Evolutionary conservation across 148 eudicot genomes (phyloP).

Genomic region (Dysphania ambrosioides): DNA sequence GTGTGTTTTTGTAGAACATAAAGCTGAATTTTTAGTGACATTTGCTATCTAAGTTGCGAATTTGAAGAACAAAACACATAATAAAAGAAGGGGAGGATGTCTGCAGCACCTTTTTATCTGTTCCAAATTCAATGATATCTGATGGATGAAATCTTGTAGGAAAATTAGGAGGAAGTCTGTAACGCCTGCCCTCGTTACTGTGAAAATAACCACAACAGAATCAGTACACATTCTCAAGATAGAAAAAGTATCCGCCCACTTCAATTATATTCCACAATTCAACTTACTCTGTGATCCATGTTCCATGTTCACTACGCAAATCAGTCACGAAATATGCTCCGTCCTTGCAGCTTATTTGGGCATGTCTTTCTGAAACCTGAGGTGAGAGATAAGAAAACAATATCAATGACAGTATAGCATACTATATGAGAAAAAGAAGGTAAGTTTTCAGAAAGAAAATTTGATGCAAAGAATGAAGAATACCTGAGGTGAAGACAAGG

Average conservation of each 20-base stretch:
- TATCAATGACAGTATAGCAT: neutral
- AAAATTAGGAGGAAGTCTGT: conserved; percentile 64
- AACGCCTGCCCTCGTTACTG: conserved; percentile 79
- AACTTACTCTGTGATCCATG: conserved; percentile 77
- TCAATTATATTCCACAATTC: neutral
- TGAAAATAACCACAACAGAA: conserved; percentile 10
- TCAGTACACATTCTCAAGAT: neutral
- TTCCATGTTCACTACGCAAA: too few relatives aligned
- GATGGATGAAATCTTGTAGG: conserved; percentile 77
- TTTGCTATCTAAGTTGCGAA: neutral
- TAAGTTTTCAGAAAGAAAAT: neutral
- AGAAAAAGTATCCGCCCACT: neutral
- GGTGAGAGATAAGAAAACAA: neutral
- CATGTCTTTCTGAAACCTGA: conserved; percentile 78
- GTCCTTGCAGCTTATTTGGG: conserved; percentile 58
- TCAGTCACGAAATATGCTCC: conserved; percentile 72
- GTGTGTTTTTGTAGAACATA: too few relatives aligned
- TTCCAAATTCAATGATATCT: conserved; percentile 68
- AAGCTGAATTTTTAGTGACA: neutral
- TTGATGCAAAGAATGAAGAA: neutral
- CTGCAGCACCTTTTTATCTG: conserved; percentile 55
- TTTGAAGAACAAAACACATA: too few relatives aligned
- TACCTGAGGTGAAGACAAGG: conserved; percentile 65
- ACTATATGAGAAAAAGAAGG: neutral
- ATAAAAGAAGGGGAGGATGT: neutral